phyloP scores from a whole-genome alignment of 225 moss, liverwort and hornwort genomes.

The Rhytidiadelphus loreus region DNA sequence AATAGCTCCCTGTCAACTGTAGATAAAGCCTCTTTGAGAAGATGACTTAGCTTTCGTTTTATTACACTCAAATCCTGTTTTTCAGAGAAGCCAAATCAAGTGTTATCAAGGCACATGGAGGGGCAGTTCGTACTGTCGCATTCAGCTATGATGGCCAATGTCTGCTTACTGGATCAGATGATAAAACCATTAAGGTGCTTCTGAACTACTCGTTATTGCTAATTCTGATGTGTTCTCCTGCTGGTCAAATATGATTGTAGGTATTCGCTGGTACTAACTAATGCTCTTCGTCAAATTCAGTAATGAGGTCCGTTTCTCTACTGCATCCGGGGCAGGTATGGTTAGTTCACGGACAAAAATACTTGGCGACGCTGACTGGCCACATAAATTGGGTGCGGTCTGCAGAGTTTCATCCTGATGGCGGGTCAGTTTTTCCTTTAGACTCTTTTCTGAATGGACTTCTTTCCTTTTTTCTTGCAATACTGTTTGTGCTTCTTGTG shows the following conservation, averaged over 20 bases:
- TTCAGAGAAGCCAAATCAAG: constrained; percentile 79
- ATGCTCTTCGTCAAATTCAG: background rate
- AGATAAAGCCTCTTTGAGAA: background rate
- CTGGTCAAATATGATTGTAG: background rate
- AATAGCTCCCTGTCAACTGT: background rate
- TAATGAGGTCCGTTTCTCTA: background rate
- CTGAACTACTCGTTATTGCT: background rate
- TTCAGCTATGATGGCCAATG: constrained; percentile 66
- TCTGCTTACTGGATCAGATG: constrained; percentile 80
- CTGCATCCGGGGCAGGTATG: constrained; percentile 48
- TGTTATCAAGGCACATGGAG: constrained; percentile 78
- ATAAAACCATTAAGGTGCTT: constrained; percentile 83
- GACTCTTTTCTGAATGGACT: background rate
- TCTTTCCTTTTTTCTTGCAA: background rate
- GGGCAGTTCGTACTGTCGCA: constrained; percentile 68
- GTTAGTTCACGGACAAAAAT: constrained; percentile 72
- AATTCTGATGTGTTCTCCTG: background rate
- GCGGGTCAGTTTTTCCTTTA: constrained; percentile 23
- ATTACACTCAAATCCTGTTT: background rate
- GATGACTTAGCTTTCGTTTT: background rate
- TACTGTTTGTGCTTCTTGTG: background rate
- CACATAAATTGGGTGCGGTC: constrained; percentile 93
- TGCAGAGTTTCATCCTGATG: constrained; percentile 75
- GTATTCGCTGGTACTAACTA: background rate
- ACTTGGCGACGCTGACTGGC: constrained; percentile 63